phyloP scores from a whole-genome alignment of 2,329 filamentous ascomycete species.

The Emmonsia crescens region DNA sequence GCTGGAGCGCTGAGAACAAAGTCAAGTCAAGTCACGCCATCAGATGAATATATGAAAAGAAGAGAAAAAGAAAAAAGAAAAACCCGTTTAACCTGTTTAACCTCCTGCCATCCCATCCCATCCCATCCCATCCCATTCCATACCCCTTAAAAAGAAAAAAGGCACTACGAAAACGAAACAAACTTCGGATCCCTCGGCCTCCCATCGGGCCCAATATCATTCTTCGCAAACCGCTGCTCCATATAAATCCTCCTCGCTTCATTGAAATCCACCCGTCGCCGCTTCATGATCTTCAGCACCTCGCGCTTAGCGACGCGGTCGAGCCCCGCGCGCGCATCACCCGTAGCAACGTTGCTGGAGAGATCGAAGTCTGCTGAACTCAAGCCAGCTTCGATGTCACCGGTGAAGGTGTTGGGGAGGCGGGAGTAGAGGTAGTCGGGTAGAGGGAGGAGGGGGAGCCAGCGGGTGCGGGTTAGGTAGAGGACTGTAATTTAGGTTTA shows the following conservation, averaged over 20 bases:
- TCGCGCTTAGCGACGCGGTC: conserved; percentile 72
- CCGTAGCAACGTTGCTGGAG: conserved; percentile 62
- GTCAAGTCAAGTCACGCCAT: neutral
- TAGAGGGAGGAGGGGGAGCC: conserved; percentile 60
- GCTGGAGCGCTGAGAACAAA: neutral
- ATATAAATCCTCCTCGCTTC: conserved; percentile 80
- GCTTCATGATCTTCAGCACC: conserved; percentile 85
- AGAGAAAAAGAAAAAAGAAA: conserved; percentile 4
- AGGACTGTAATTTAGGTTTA: conserved; percentile 41
- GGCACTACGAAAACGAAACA: conserved; percentile 67
- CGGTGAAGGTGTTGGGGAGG: conserved; percentile 65
- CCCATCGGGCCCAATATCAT: conserved; percentile 82
- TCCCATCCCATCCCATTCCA: neutral
- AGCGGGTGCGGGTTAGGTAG: conserved; percentile 69
- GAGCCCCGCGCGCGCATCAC: conserved; percentile 68
- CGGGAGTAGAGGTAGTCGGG: conserved; percentile 62
- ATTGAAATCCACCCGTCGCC: conserved; percentile 70
- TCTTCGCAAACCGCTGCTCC: conserved; percentile 73
- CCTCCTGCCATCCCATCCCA: neutral
- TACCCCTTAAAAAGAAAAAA: neutral
- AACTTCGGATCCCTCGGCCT: conserved; percentile 86
- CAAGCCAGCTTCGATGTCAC: conserved; percentile 80
- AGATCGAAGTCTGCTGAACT: conserved; percentile 77
- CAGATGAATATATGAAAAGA: neutral
- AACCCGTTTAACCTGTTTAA: neutral